Conservation (phyloP, 2,329 filamentous ascomycete genomes). For the Aspergillus brasiliensis region DNA sequence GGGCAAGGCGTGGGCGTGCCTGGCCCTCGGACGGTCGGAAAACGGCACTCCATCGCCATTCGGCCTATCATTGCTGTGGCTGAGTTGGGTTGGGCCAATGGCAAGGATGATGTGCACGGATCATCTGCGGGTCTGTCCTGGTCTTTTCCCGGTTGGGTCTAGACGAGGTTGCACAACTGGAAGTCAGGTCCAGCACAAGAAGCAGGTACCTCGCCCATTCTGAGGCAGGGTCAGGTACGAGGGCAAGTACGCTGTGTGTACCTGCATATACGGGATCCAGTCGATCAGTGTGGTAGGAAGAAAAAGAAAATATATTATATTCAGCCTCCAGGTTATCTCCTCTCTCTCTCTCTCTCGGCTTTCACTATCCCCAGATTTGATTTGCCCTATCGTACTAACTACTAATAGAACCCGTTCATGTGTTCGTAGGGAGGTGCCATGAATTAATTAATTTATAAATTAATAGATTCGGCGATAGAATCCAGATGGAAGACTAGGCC, state of each 20-base stretch:
- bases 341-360: neutral
- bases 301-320: neutral
- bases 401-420: neutral
- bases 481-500: neutral
- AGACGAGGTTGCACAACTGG: neutral
- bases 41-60: neutral
- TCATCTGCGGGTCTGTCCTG: slow-evolving; percentile 5
- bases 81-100: slow-evolving; percentile 9
- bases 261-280: neutral
- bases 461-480: slow-evolving; percentile 1
- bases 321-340: neutral
- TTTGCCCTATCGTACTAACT: neutral
- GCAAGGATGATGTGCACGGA: slow-evolving; percentile 4
- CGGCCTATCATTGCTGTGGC: slow-evolving; percentile 8
- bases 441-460: slow-evolving; percentile 6
- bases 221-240: neutral
- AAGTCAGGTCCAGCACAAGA: neutral
- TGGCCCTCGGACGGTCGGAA: neutral
- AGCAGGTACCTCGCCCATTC: neutral
- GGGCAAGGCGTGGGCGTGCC: slow-evolving; percentile 5
- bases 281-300: neutral
- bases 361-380: neutral
- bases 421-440: neutral
- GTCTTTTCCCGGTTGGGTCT: neutral
- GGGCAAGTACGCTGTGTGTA: neutral